These are phyloP conservation scores for Sporormia fimetaria DNA, from an alignment of 495 filamentous ascomycete genomes.

Conservation along the genomic window DNA sequence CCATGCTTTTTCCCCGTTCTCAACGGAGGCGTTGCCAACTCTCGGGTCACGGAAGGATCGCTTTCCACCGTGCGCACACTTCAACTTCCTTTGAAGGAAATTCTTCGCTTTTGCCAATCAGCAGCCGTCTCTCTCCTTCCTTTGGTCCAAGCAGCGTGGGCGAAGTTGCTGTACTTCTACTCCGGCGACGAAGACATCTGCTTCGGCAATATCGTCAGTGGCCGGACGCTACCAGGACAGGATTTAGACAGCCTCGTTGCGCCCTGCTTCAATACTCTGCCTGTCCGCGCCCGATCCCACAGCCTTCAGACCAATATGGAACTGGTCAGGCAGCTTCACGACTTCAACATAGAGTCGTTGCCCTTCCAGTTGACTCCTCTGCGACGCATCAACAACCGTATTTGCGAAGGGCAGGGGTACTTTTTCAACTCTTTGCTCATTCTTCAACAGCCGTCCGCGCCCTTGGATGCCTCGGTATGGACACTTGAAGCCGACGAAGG, in stretches of 20 bases:
- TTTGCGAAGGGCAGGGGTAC: constrained; percentile 30
- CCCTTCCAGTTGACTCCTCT: constrained; percentile 59
- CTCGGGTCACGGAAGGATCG: background rate
- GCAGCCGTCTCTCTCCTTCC: constrained; percentile 51
- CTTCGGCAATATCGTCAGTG: constrained; percentile 71
- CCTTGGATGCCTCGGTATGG: constrained; percentile 53
- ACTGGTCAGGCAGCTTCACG: constrained; percentile 43
- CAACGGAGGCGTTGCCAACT: constrained; percentile 8
- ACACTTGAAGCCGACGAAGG: constrained; percentile 53
- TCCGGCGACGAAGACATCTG: constrained; percentile 52
- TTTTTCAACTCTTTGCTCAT: constrained; percentile 72
- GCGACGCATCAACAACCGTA: constrained; percentile 47
- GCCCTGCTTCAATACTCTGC: constrained; percentile 83
- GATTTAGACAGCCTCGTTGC: constrained; percentile 60
- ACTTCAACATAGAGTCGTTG: constrained; percentile 45
- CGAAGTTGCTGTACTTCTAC: constrained; percentile 43
- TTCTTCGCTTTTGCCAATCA: constrained; percentile 39
- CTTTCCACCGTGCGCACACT: constrained; percentile 11
- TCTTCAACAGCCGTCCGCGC: constrained; percentile 45
- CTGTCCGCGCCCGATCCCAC: constrained; percentile 51
- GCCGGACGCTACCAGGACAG: constrained; percentile 52
- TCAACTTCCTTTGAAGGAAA: constrained; percentile 31
- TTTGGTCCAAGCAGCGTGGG: constrained; percentile 59
- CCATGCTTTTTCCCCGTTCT: constrained; percentile 39
- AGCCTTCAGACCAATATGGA: constrained; percentile 37